Evolutionary conservation across 2,329 filamentous ascomycete species (phyloP), one percentile per base, ranked within the genome.

Genomic region (Aspergillus amoenus): DNA sequence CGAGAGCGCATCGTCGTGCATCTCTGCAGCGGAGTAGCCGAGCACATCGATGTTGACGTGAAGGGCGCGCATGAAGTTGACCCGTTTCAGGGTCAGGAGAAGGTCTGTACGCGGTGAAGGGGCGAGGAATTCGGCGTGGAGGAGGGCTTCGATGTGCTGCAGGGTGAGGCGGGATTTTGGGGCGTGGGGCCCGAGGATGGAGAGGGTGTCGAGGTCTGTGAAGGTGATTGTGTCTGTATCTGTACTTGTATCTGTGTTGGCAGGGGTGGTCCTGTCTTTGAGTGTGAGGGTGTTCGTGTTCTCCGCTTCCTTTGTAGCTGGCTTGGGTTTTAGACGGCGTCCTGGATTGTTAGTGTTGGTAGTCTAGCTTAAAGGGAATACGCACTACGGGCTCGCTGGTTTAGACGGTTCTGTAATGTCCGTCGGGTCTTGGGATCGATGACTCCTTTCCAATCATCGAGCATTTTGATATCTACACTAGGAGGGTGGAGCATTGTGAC

Each of bases 341-440:
- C 47, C 47, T 50, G 34, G 9, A 8, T 15, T 11, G 21, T 50
- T 24, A 50, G 47, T 27, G 17, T 13, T 13, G 12, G 12, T 12
- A 3, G 9, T n/a, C 4, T 17, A 15, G 9, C 22, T 4, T 21
- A 21, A 21, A 18, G n/a, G n/a, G 30, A 17, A 17, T 43, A 40
- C 63, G 55, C 58, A 66, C 64, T 46, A 27, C 55, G 48, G 18
- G 64, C 64, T 24, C 64, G 52, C 45, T 66, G 64, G 18, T 64
- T 61, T 8, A 66, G 43, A 30, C 64, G 55, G 21, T 66, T 66
- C 53, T 66, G 64, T 8, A 62, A 21, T 49, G 47, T 60, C 40
- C 62, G 58, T 27, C 64, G 39, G 9, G 53, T 42, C 45, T 48
- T 49, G 21, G 63, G 56, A 43, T 66, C 64, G 3, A 46, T 17